Percentiles rank a stretch among this genome's conserved stretches.
Evolutionary conservation across 192 early-diverging fungal genomes (phyloP).

Genomic region (Coemansia sp.): DNA sequence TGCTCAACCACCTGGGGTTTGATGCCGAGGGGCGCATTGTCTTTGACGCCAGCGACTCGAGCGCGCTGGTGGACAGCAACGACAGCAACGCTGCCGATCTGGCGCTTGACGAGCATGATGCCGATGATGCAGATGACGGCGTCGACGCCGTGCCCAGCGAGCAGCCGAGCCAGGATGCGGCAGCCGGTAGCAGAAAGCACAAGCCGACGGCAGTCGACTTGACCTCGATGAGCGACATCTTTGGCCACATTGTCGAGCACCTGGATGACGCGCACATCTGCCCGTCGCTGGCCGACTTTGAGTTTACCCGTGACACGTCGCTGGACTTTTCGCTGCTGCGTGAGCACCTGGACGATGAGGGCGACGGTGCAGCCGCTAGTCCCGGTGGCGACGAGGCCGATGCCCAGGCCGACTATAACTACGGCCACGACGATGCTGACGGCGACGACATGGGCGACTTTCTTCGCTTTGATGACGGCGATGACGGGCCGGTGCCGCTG

Average conservation of each 20-base stretch:
- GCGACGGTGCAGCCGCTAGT: slow-evolving; percentile 16
- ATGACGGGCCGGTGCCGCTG: slow-evolving; percentile 38
- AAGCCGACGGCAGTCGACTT: slow-evolving; percentile 29
- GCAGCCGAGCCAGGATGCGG: not conserved
- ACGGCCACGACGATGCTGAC: slow-evolving; percentile 36
- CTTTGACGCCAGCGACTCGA: slow-evolving; percentile 89
- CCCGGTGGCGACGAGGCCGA: slow-evolving; percentile 16
- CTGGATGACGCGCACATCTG: slow-evolving; percentile 57
- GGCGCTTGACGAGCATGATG: not conserved
- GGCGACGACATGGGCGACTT: slow-evolving; percentile 46
- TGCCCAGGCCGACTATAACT: slow-evolving; percentile 14
- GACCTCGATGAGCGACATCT: slow-evolving; percentile 28
- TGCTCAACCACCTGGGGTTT: slow-evolving; percentile 83
- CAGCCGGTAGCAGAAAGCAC: slow-evolving; percentile 13
- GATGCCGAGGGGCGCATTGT: slow-evolving; percentile 82
- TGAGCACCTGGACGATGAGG: slow-evolving; percentile 50
- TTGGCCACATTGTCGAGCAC: slow-evolving; percentile 27
- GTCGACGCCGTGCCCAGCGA: not conserved
- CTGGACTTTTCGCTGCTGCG: slow-evolving; percentile 59
- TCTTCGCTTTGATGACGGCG: slow-evolving; percentile 44
- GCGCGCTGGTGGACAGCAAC: slow-evolving; percentile 47
- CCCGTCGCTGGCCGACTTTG: slow-evolving; percentile 64
- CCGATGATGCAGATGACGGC: not conserved
- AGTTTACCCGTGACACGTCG: slow-evolving; percentile 60
- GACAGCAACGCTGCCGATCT: slow-evolving; percentile 14